phyloP scores from a whole-genome alignment of 73 alveolate species.

The Breviolum minutum region DNA sequence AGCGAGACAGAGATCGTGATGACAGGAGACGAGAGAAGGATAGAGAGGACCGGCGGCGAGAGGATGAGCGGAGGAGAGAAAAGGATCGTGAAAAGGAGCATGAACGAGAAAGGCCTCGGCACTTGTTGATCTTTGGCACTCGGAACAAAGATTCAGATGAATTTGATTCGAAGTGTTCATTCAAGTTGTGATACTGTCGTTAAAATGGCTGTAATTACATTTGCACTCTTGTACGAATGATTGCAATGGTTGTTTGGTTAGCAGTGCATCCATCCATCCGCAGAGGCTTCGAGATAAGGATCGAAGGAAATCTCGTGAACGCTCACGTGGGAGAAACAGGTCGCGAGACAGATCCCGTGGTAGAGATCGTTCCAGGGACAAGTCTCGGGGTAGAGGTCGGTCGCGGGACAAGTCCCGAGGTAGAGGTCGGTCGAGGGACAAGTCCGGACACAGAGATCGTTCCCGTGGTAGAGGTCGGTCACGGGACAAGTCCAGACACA shows the following conservation, averaged over 20 bases:
- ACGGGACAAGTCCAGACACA: conserved; percentile 4
- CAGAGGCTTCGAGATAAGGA: conserved; percentile 36
- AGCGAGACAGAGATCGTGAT: not conserved
- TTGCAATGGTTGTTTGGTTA: too few species aligned
- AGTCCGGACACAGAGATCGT: not conserved
- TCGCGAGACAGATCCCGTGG: conserved; percentile 3
- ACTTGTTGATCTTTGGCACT: not conserved
- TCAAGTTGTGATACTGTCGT: too few species aligned
- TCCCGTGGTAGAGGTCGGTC: conserved; percentile 29
- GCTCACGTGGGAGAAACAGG: not conserved
- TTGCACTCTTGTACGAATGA: too few species aligned
- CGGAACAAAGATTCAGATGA: too few species aligned
- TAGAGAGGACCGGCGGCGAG: not conserved
- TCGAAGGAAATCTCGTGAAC: not conserved
- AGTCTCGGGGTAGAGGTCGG: conserved; percentile 32
- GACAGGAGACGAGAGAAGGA: not conserved
- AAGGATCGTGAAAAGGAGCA: conserved; percentile 46
- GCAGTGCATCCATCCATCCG: not conserved
- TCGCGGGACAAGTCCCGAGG: conserved; percentile 24
- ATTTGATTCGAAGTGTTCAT: too few species aligned
- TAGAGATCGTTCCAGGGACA: not conserved
- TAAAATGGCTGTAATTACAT: not conserved
- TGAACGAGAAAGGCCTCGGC: not conserved
- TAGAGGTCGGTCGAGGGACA: conserved; percentile 15
- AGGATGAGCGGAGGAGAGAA: conserved; percentile 33